These are phyloP conservation scores for Podospora tetraspora DNA, from an alignment of 495 filamentous ascomycete species.

Conservation along the genomic window DNA sequence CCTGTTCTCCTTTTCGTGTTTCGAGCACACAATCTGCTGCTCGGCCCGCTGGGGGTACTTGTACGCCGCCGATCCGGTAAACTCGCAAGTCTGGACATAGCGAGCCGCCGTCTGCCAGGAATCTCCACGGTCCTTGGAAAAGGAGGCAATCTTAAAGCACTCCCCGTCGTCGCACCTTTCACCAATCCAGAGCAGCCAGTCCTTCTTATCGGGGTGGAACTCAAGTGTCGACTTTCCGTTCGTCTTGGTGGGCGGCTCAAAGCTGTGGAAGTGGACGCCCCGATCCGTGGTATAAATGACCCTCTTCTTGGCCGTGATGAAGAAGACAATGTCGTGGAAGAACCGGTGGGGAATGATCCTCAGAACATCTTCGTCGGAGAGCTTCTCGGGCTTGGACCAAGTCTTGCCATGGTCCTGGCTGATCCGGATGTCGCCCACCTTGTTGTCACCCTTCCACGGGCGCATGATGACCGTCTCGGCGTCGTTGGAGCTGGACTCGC, in stretches of 20 bases:
- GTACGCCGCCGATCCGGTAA: conserved; percentile 60
- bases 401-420: conserved; percentile 80
- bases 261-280: conserved; percentile 59
- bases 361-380: conserved; percentile 57
- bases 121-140: conserved; percentile 68
- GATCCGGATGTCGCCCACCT: conserved; percentile 53
- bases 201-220: conserved; percentile 75
- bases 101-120: conserved; percentile 64
- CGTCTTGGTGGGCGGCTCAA: conserved; percentile 48
- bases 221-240: conserved; percentile 42
- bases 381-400: conserved; percentile 56
- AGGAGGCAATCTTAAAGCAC: conserved; percentile 67
- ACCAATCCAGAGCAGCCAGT: conserved; percentile 91
- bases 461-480: conserved; percentile 87
- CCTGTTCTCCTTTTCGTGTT: conserved; percentile 59
- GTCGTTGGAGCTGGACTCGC: conserved; percentile 52
- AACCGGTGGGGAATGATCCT: conserved; percentile 69
- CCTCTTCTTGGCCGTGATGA: conserved; percentile 63
- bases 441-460: conserved; percentile 26
- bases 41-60: conserved; percentile 59
- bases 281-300: conserved; percentile 76
- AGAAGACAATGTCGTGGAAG: conserved; percentile 76
- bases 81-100: conserved; percentile 73
- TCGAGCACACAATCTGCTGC: conserved; percentile 76
- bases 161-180: conserved; percentile 48